Evolutionary conservation across 1,284 basidiomycete species (phyloP).

Genomic region (Cryptococcus depauperatus): DNA sequence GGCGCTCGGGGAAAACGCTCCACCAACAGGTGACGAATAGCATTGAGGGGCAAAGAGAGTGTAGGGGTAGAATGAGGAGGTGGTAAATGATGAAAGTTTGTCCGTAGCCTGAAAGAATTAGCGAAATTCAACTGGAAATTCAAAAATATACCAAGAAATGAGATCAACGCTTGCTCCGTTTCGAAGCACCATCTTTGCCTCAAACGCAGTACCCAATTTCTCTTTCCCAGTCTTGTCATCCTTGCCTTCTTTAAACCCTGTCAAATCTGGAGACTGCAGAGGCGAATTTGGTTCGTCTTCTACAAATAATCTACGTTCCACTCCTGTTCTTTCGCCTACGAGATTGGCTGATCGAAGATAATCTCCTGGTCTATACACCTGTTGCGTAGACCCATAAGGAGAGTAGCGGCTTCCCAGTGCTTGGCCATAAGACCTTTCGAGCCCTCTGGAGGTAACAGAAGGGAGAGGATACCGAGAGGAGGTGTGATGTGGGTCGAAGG

Average conservation of each 20-base stretch:
- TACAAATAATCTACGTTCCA: constrained; percentile 28
- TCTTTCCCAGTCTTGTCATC: constrained; percentile 8
- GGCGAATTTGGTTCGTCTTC: no score
- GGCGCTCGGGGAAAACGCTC: constrained; percentile 40
- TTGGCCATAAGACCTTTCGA: no score
- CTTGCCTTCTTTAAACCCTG: constrained; percentile 3
- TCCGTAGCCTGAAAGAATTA: constrained; percentile 30
- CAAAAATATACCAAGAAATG: constrained; percentile 35
- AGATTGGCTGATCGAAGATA: constrained; percentile 27
- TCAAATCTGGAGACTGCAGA: no score
- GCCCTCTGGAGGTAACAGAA: no score
- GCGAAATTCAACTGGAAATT: not conserved
- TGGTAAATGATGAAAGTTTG: constrained; percentile 40
- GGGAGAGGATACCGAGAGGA: constrained; percentile 20
- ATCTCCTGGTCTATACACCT: constrained; percentile 32
- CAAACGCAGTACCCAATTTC: constrained; percentile 34
- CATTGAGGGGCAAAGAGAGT: constrained; percentile 34
- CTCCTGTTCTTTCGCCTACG: constrained; percentile 25
- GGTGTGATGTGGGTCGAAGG: constrained; percentile 18
- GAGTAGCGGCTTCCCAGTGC: constrained; percentile 8
- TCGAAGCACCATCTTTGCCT: constrained; percentile 39
- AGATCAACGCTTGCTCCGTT: constrained; percentile 39
- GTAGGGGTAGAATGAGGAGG: constrained; percentile 29
- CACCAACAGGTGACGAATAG: constrained; percentile 32
- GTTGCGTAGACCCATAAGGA: constrained; percentile 24